Percentiles rank a stretch among this genome's conserved stretches.
Conservation (phyloP, 306 rosid species). For the Abrus precatorius region DNA sequence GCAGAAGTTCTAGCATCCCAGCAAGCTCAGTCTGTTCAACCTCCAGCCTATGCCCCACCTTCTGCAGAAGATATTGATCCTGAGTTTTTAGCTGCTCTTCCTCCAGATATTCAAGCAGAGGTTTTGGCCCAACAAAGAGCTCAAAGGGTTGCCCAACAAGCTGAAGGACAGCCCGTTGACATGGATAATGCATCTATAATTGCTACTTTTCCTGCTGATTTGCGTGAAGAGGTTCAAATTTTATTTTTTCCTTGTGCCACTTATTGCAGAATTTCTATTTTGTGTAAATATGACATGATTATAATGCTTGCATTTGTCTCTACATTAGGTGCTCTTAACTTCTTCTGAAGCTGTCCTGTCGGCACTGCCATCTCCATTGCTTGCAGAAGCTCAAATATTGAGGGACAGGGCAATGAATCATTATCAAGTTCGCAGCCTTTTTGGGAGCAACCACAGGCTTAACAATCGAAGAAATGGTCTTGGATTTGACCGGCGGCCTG, state of each 20-base stretch:
- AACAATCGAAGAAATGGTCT: constrained; percentile 87
- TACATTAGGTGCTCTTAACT: constrained; percentile 85
- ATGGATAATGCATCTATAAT: constrained; percentile 98
- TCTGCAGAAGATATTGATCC: constrained; percentile 97
- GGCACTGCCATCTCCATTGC: constrained; percentile 90
- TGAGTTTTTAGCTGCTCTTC: constrained; percentile 99
- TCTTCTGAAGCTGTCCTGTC: constrained; percentile 99
- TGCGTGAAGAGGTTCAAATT: constrained; percentile 94
- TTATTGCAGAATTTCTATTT: constrained; percentile 41
- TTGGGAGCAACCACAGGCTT: constrained; percentile 82
- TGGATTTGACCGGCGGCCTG: constrained; percentile 88
- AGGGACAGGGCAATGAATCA: constrained; percentile 99
- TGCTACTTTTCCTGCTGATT: constrained; percentile 98
- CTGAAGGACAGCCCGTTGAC: constrained; percentile 99
- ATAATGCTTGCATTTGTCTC: constrained; percentile 39
- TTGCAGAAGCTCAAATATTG: constrained; percentile 97
- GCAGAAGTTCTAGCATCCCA: constrained; percentile 98
- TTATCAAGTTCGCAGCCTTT: constrained; percentile 93
- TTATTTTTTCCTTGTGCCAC: constrained; percentile 26
- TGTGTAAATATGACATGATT: constrained; percentile 33
- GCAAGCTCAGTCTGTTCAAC: constrained; percentile 94
- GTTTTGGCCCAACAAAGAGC: constrained; percentile 98
- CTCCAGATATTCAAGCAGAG: constrained; percentile 97
- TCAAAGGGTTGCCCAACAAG: constrained; percentile 90
- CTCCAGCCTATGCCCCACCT: constrained; percentile 89